Percentiles rank a stretch among this genome's conserved stretches.
phyloP scores from a whole-genome alignment of 169 alveolate genomes.

The Plasmodium berghei region DNA sequence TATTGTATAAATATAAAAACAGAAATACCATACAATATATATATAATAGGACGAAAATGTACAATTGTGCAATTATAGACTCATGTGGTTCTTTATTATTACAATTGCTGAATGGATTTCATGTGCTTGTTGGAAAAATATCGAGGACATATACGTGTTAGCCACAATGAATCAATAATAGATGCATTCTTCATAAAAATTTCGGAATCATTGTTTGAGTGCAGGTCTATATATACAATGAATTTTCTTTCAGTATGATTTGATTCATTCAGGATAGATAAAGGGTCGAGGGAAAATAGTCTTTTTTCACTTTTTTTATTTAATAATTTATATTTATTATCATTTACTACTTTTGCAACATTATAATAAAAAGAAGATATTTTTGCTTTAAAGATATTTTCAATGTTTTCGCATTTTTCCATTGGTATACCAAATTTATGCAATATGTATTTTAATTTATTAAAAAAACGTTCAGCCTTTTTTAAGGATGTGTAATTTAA shows the following conservation, averaged over 20 bases:
- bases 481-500: constrained; percentile 58
- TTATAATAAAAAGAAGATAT: constrained; percentile 68
- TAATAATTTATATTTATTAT: constrained; percentile 38
- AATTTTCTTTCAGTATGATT: constrained; percentile 44
- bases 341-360: constrained; percentile 59
- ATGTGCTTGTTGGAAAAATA: constrained; percentile 49
- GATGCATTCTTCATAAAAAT: constrained; percentile 54
- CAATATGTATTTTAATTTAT: constrained; percentile 40
- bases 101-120: constrained; percentile 3
- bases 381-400: constrained; percentile 42
- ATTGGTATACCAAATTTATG: constrained; percentile 52
- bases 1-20: no score
- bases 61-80: not conserved
- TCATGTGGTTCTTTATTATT: not conserved
- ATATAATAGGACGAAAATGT: no score
- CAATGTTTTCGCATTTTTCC: constrained; percentile 43
- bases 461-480: constrained; percentile 45
- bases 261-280: constrained; percentile 52
- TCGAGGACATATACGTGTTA: constrained; percentile 26
- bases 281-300: constrained; percentile 36
- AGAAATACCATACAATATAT: no score
- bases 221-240: constrained; percentile 69
- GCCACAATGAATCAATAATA: constrained; percentile 45
- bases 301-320: constrained; percentile 12
- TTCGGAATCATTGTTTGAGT: constrained; percentile 53